phyloP scores from a whole-genome alignment of 75 land plant species.

The Adiantum capillusveneris region DNA sequence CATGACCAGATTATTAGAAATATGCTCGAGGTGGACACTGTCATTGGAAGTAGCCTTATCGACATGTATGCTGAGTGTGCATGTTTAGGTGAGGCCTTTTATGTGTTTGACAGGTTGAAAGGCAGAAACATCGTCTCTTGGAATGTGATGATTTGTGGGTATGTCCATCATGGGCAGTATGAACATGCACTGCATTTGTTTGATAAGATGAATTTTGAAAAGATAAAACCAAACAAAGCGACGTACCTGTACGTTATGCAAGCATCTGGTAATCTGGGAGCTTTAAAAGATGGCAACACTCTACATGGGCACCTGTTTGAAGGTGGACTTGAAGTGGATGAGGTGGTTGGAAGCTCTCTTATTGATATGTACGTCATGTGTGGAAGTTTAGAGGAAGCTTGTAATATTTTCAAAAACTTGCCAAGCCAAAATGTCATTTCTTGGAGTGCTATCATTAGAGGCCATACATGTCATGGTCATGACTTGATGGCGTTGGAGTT shows the following conservation, averaged over 20 bases:
- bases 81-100: constrained; percentile 34
- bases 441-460: constrained; percentile 45
- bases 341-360: constrained; percentile 14
- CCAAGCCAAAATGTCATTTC: constrained; percentile 26
- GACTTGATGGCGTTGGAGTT: constrained; percentile 24
- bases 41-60: constrained; percentile 35
- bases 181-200: constrained; percentile 33
- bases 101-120: constrained; percentile 32
- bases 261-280: constrained; percentile 47
- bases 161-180: constrained; percentile 25
- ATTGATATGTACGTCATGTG: constrained; percentile 54
- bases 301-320: not conserved
- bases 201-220: constrained; percentile 21
- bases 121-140: constrained; percentile 37
- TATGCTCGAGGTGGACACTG: constrained; percentile 22
- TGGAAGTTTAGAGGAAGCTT: constrained; percentile 17
- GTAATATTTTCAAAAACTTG: constrained; percentile 19
- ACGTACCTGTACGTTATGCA: constrained; percentile 35
- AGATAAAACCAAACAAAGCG: constrained; percentile 29
- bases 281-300: constrained; percentile 23
- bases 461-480: constrained; percentile 33
- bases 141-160: constrained; percentile 50
- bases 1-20: constrained; percentile 31
- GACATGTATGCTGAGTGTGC: constrained; percentile 71
- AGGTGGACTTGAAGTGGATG: not conserved